Evolutionary conservation across 2,329 filamentous ascomycete genomes (phyloP), one percentile per base, ranked within the genome.

Genomic region (Ascocoryne sarcoides): DNA sequence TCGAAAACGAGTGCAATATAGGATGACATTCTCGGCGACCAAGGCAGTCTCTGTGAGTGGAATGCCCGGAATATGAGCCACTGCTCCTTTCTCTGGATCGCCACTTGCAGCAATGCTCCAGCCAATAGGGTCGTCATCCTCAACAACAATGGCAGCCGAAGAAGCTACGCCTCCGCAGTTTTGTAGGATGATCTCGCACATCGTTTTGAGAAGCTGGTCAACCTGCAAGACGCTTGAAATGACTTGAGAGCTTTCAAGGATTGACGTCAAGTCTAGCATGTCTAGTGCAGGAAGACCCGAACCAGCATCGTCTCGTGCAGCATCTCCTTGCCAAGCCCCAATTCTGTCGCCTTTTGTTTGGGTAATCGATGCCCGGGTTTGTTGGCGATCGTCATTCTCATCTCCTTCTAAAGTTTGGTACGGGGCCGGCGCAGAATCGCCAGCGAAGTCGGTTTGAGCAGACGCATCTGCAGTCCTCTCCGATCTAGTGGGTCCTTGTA

Each of bases 241-340:
- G 32, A 89, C 75, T 56, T 88, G 84, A 8, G 82, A 87, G 2
- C 81, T 85, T 51, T 84, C 79, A 10, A 90, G 67, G 43, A 90
- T 89, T 17, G 81, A 82, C 31, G 84, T 80, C 46, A 89, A 62
- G 59, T 89, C 84, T 55, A 90, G 79, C 79, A 90, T 88, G 62
- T 90, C 84, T 39, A 90, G 70, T 19, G 82, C 79, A 30, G 82
- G 82, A 44, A 88, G 68, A 9, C 80, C 79, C 26, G 68, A 75
- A 2, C 73, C 74, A 15, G 73, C 67, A 47, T 77, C 75, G 4
- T 71, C 61, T 43, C 73, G 69, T 63, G 76, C 76, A 9, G 73
- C 71, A 12, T 41, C 47, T 18, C 74, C 74, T 50, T 75, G 68
- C 76, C 76, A 81, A n/a, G 71, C 73, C 31, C 73, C 73, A 56